Evolutionary conservation across 225 moss, liverwort and hornwort genomes (phyloP).

Genomic region (Thuidium tamariscinum): DNA sequence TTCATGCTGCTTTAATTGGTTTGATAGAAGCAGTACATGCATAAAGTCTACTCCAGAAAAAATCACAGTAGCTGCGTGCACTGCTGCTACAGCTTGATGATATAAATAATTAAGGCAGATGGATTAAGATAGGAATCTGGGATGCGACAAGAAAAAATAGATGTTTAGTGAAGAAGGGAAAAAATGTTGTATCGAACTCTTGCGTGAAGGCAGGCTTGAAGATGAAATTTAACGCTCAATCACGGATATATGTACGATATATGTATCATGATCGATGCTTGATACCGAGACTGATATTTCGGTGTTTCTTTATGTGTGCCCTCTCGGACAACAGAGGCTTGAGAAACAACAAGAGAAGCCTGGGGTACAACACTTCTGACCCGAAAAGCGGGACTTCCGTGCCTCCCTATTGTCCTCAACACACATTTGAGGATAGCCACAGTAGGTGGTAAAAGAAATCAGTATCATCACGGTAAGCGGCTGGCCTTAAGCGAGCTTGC

Average conservation of each 20-base stretch:
- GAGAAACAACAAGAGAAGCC: background rate
- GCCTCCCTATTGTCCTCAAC: background rate
- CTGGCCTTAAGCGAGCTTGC: background rate
- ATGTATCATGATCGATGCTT: background rate
- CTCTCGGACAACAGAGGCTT: background rate
- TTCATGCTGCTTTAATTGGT: background rate
- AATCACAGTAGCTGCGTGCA: background rate
- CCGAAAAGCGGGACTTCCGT: background rate
- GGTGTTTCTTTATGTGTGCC: background rate
- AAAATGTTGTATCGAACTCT: background rate
- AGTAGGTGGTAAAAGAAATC: background rate
- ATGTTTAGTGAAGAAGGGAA: background rate
- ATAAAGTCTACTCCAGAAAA: background rate
- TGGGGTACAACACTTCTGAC: background rate
- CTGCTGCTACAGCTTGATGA: background rate
- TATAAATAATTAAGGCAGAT: too few species aligned
- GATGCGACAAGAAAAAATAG: background rate
- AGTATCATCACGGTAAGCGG: background rate
- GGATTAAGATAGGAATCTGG: background rate
- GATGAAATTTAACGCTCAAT: background rate
- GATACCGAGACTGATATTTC: background rate
- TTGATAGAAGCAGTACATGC: background rate
- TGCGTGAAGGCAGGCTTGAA: background rate
- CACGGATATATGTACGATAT: background rate
- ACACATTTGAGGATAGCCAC: background rate